Evolutionary conservation across 495 filamentous ascomycete genomes (phyloP), one percentile per base, ranked within the genome.

Genomic region (Penicillium ucsense): DNA sequence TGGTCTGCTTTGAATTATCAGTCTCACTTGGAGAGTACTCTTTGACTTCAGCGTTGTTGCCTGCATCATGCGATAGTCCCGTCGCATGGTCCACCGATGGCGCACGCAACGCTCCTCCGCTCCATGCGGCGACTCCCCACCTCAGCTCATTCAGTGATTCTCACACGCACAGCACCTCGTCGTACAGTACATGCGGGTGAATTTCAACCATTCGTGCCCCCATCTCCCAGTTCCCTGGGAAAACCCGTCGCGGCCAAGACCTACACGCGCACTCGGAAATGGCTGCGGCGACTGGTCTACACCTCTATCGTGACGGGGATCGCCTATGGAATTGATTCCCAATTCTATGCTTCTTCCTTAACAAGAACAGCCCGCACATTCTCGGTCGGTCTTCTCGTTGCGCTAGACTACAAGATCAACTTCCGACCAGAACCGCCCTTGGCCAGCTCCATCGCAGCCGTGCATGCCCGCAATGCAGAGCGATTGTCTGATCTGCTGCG

Each of bases 391-490:
- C 59, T 89, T n/a, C 46, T 94, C 29, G 86, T 94, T 6, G 89
- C 89, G 3, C 54, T 85, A 12, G 91, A 98, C 70, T 98, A 98
- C 68, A 96, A 98, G 65, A 73, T 96, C 62, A 98, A 98, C 59
- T 98, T 98, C 70, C 78, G 86, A 4, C 76, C 86, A 0, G 69
- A 88, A 45, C 89, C 90, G 9, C 75, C 79, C 35, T 67, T 82
- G 12, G 79, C 79, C 3, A 72, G 78, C 44, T 81, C 81, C 33
- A 84, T 92, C 43, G 61, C 74, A 39, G 80, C 81, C 44, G 62
- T 95, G 42, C 92, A 98, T 64, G 70, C 75, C 20, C 81, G 92
- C 38, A 92, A 82, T 56, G 92, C 92, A 2, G 79, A 89, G 67
- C 75, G 86, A 4, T 60, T 96, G 35, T 91, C 84, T 49, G 72